Percentiles rank a stretch among this genome's conserved stretches.
These are phyloP conservation scores for Aspergillus texensis DNA, from an alignment of 2,329 filamentous ascomycete species.

Conservation along the genomic window DNA sequence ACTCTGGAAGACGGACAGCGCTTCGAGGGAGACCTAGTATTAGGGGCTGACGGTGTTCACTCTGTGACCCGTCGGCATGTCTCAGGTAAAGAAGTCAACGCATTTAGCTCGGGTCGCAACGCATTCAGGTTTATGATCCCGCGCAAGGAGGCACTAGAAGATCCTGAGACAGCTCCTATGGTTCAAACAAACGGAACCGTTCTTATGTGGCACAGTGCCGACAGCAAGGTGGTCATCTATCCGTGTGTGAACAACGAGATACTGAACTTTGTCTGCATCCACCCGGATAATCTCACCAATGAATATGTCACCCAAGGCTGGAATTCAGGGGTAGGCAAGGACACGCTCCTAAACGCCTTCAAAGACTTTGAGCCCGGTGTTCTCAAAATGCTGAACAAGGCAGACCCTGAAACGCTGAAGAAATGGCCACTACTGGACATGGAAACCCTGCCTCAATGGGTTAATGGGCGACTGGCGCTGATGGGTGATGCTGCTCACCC, in stretches of 20 bases:
- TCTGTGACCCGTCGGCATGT: conserved; percentile 33
- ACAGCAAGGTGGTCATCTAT: conserved; percentile 52
- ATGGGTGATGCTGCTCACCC: conserved; percentile 71
- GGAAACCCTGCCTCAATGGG: conserved; percentile 60
- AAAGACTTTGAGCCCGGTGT: conserved; percentile 49
- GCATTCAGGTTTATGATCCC: conserved; percentile 61
- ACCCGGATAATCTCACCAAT: conserved; percentile 45
- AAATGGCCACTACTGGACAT: conserved; percentile 66
- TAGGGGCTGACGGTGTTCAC: conserved; percentile 60
- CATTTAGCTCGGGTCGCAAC: conserved; percentile 56
- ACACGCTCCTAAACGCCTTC: conserved; percentile 28
- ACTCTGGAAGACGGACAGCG: conserved; percentile 50
- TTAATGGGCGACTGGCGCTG: conserved; percentile 56
- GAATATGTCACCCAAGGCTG: conserved; percentile 44
- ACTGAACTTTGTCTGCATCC: conserved; percentile 57
- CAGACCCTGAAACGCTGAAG: conserved; percentile 51
- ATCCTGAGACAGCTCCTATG: conserved; percentile 43
- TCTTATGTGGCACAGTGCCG: conserved; percentile 47
- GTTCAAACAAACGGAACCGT: conserved; percentile 43
- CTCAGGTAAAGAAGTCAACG: conserved; percentile 34
- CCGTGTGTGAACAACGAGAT: conserved; percentile 51
- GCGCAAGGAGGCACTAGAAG: conserved; percentile 45
- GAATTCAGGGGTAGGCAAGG: conserved; percentile 28
- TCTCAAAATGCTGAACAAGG: conserved; percentile 40
- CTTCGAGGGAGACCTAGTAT: conserved; percentile 52